A percentile compares a stretch with the other conserved stretches of the same genome.
phyloP scores from a whole-genome alignment of 2,329 filamentous ascomycete genomes.

The Calonectria hongkongensis region DNA sequence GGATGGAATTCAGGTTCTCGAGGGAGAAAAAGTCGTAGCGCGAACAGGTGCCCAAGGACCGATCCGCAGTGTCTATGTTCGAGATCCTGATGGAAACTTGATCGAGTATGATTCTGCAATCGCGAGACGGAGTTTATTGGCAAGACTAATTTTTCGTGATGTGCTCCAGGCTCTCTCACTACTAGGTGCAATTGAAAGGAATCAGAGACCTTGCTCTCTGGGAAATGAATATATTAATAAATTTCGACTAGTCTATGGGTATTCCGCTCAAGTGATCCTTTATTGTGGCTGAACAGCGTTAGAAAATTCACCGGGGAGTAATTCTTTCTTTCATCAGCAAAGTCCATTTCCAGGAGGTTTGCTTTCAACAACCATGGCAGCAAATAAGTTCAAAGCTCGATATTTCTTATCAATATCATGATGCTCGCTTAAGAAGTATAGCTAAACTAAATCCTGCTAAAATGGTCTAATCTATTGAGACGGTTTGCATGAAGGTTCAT shows the following conservation, averaged over 20 bases:
- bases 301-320: not conserved
- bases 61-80: conserved; percentile 75
- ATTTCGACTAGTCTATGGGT: not conserved
- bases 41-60: conserved; percentile 74
- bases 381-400: too few species aligned
- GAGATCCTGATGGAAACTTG: conserved; percentile 77
- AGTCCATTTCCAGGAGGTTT: too few species aligned
- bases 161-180: conserved; percentile 1
- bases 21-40: conserved; percentile 70
- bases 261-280: not conserved
- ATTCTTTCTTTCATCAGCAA: not conserved
- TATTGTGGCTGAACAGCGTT: not conserved
- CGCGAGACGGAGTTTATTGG: not conserved
- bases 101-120: conserved; percentile 69
- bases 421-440: not conserved
- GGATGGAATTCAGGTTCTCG: conserved; percentile 68
- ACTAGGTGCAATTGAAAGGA: not conserved
- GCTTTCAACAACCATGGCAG: too few species aligned
- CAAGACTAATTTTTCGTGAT: not conserved
- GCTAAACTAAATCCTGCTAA: not conserved
- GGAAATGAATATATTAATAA: not conserved
- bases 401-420: too few species aligned
- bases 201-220: not conserved
- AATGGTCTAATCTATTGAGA: conserved; percentile 8
- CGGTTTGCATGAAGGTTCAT: conserved; percentile 31